Evolutionary conservation across 2,329 filamentous ascomycete species (phyloP).

Genomic region (Fusarium tanahbumbuense): DNA sequence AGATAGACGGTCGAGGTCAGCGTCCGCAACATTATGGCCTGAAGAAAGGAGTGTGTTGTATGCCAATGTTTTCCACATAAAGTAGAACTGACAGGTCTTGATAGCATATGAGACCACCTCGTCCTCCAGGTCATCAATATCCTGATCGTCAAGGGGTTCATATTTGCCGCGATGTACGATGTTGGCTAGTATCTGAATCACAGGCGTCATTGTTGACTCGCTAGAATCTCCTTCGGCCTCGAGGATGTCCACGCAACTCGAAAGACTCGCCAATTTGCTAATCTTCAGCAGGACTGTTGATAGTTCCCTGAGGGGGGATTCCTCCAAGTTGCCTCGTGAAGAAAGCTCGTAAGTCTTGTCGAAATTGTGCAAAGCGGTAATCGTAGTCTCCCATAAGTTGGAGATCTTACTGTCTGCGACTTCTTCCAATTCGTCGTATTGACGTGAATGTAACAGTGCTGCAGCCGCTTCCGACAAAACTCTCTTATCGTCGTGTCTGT

Average conservation of each 20-base stretch:
- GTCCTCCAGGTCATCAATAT: conserved; percentile 81
- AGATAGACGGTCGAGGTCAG: conserved; percentile 70
- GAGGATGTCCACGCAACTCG: conserved; percentile 79
- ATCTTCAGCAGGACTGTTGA: conserved; percentile 82
- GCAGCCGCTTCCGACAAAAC: conserved; percentile 86
- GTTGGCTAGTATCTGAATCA: conserved; percentile 77
- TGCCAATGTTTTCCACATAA: conserved; percentile 88
- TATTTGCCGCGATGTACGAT: conserved; percentile 80
- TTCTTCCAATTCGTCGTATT: conserved; percentile 89
- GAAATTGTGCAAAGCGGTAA: conserved; percentile 78
- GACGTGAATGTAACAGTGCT: conserved; percentile 85
- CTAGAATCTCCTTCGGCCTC: conserved; percentile 68
- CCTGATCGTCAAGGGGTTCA: conserved; percentile 74
- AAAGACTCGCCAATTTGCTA: conserved; percentile 81
- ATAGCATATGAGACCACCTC: conserved; percentile 81
- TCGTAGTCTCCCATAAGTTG: conserved; percentile 85
- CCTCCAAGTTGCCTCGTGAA: conserved; percentile 74
- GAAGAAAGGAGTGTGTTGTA: conserved; percentile 66
- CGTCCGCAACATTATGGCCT: conserved; percentile 65
- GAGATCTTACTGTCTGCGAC: conserved; percentile 83
- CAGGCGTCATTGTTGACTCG: conserved; percentile 59
- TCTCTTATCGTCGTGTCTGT: conserved; percentile 86
- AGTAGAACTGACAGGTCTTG: conserved; percentile 84
- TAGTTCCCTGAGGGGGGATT: conserved; percentile 74
- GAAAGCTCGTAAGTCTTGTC: conserved; percentile 78